Percentiles rank a stretch among this genome's conserved stretches.
Evolutionary conservation across 2,329 filamentous ascomycete species (phyloP).

Genomic region (Sporothrix euskadiensis): DNA sequence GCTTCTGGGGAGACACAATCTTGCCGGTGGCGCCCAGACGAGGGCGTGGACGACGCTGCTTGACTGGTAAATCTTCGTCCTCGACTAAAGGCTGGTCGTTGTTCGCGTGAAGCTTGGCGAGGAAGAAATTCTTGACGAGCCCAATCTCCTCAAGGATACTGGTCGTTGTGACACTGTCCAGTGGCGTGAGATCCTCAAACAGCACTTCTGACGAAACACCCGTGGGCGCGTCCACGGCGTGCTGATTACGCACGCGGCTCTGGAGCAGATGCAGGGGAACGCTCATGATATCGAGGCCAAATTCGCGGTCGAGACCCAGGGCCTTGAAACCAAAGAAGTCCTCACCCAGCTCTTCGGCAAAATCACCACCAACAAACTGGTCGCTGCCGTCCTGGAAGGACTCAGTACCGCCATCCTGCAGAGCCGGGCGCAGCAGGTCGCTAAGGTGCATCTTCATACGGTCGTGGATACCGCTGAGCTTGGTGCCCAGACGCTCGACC

Average conservation of each 20-base stretch:
- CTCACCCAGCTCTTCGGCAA: constrained; percentile 95
- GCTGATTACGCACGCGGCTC: constrained; percentile 81
- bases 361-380: constrained; percentile 94
- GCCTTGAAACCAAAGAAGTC: constrained; percentile 99
- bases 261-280: constrained; percentile 94
- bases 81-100: constrained; percentile 81
- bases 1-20: constrained; percentile 81
- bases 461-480: constrained; percentile 83
- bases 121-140: constrained; percentile 87
- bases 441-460: constrained; percentile 90
- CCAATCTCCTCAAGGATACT: constrained; percentile 79
- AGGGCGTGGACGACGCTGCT: constrained; percentile 78
- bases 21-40: constrained; percentile 72
- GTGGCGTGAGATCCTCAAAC: constrained; percentile 67
- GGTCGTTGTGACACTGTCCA: constrained; percentile 76
- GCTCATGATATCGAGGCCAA: constrained; percentile 82
- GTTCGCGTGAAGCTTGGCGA: constrained; percentile 82
- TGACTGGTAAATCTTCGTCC: constrained; percentile 90
- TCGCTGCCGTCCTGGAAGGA: constrained; percentile 97
- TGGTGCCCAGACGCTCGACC: constrained; percentile 78
- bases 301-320: constrained; percentile 85
- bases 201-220: constrained; percentile 60
- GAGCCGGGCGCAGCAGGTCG: constrained; percentile 88
- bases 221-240: constrained; percentile 72
- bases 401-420: constrained; percentile 77